Percentiles rank a stretch among this genome's conserved stretches.
phyloP scores from a whole-genome alignment of 2,329 filamentous ascomycete species.

The Trichoderma koningiopsis region DNA sequence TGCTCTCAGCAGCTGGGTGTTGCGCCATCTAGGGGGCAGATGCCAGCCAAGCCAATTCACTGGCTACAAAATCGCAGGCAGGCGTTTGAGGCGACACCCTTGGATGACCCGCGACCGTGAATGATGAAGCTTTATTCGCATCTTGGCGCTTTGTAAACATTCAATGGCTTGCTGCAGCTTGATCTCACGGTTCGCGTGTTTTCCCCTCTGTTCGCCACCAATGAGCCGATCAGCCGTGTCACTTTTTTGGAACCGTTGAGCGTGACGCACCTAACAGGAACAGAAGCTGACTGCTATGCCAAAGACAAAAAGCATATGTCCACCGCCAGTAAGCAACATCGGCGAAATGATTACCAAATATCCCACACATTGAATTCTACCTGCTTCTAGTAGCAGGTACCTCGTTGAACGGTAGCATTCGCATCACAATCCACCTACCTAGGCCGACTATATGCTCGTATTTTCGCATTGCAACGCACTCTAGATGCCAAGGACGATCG shows the following conservation, averaged over 20 bases:
- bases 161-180: conserved; percentile 1
- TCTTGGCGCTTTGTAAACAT: conserved; percentile 1
- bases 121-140: background rate
- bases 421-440: background rate
- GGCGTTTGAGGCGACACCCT: background rate
- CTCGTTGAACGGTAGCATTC: background rate
- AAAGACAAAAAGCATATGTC: background rate
- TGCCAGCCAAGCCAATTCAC: conserved; percentile 13
- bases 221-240: background rate
- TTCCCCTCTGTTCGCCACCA: background rate
- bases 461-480: background rate
- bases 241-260: background rate
- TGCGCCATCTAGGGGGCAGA: conserved; percentile 6
- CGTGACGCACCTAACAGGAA: background rate
- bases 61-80: conserved; percentile 1
- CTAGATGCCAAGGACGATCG: conserved; percentile 13
- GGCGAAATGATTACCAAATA: background rate
- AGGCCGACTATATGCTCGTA: conserved; percentile 1
- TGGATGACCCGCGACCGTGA: background rate
- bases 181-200: background rate
- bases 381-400: background rate
- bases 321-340: background rate
- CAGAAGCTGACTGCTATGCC: background rate
- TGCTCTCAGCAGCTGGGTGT: background rate
- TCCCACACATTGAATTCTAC: background rate